Conservation (phyloP, 1,139 yeast genomes). For the Yamadazyma taylorii region DNA sequence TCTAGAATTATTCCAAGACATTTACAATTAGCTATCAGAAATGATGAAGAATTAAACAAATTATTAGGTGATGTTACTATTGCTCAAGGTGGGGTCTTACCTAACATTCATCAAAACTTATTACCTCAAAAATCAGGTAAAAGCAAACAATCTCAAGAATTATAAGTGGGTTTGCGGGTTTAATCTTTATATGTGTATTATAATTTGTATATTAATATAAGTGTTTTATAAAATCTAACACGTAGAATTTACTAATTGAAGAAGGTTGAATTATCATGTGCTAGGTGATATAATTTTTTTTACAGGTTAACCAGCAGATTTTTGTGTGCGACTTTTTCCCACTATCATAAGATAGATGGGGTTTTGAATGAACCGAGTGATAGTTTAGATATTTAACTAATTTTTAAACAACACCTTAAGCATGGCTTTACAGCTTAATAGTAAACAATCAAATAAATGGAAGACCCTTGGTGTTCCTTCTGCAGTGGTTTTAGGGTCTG, state of each 20-base stretch:
- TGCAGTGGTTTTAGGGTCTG: slow-evolving; percentile 45
- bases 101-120: slow-evolving; percentile 94
- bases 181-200: slow-evolving; percentile 19
- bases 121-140: slow-evolving; percentile 91
- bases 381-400: too few species aligned
- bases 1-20: slow-evolving; percentile 57
- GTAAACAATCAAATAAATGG: slow-evolving; percentile 6
- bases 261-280: too few species aligned
- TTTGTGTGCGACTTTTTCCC: too few species aligned
- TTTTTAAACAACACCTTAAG: background rate
- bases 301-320: too few species aligned
- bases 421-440: slow-evolving; percentile 12
- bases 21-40: slow-evolving; percentile 55
- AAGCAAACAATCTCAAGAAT: slow-evolving; percentile 82
- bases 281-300: too few species aligned
- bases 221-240: slow-evolving; percentile 1
- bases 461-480: slow-evolving; percentile 24
- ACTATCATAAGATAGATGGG: background rate
- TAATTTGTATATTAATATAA: slow-evolving; percentile 15
- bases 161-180: slow-evolving; percentile 35
- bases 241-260: too few species aligned
- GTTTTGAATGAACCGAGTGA: background rate
- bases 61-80: slow-evolving; percentile 88
- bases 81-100: slow-evolving; percentile 98
- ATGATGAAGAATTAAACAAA: slow-evolving; percentile 54